Conservation (phyloP, 805 yeast genomes). For the Cyberlindnera xishuangbannaensis region DNA sequence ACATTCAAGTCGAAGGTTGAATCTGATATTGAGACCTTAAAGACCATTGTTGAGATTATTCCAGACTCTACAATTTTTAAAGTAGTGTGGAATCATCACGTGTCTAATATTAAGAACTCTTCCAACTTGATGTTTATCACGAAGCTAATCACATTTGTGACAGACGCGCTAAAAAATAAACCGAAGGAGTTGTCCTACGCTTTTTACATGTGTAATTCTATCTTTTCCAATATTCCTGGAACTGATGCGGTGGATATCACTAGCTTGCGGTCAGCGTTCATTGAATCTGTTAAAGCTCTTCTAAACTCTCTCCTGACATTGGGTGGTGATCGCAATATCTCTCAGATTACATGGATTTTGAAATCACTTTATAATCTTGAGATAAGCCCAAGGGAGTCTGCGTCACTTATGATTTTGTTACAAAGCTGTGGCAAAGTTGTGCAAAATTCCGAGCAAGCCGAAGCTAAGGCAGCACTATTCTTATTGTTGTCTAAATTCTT, state of each 20-base stretch:
- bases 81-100: conserved; percentile 35
- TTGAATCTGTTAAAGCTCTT: conserved; percentile 6
- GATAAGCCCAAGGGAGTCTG: conserved; percentile 5
- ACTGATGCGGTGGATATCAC: not conserved
- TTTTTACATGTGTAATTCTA: conserved; percentile 13
- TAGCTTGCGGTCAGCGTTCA: conserved; percentile 8
- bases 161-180: conserved; percentile 10
- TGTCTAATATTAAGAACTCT: conserved; percentile 33
- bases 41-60: conserved; percentile 16
- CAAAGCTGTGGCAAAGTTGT: conserved; percentile 12
- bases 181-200: conserved; percentile 8
- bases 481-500: conserved; percentile 23
- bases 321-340: not conserved
- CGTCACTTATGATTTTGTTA: conserved; percentile 7
- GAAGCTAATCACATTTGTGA: conserved; percentile 13
- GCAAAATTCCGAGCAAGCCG: conserved; percentile 7
- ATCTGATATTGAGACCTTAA: conserved; percentile 27
- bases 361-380: conserved; percentile 23
- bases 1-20: conserved; percentile 51
- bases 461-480: conserved; percentile 25
- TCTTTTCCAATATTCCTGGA: conserved; percentile 6
- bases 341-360: conserved; percentile 28
- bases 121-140: conserved; percentile 23
- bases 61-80: conserved; percentile 27
- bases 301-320: conserved; percentile 3